Percentiles rank a stretch among this genome's conserved stretches.
Evolutionary conservation across 305 asterid genomes (phyloP).

Genomic region (Fraxinus albicans): DNA sequence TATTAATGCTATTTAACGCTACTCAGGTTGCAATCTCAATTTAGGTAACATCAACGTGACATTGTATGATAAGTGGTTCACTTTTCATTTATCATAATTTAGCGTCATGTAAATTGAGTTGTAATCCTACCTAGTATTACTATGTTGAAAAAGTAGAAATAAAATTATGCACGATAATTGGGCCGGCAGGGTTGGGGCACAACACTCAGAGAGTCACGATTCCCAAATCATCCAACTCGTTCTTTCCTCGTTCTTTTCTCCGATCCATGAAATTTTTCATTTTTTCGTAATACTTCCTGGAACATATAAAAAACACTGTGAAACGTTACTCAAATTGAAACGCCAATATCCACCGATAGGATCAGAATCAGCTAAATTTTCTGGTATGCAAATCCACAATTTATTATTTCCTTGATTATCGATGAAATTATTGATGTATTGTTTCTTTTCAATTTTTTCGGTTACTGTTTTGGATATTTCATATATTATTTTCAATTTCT

Average conservation of each 20-base stretch:
- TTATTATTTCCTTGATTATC: not conserved
- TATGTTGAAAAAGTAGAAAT: not conserved
- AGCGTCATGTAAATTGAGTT: too few relatives aligned
- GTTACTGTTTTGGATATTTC: not conserved
- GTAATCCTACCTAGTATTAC: not conserved
- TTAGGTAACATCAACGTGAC: too few relatives aligned
- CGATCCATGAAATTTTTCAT: constrained; percentile 23
- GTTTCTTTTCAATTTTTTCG: not conserved
- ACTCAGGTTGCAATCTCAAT: too few relatives aligned
- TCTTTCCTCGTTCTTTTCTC: constrained; percentile 37
- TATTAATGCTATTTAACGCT: too few relatives aligned
- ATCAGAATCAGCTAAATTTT: not conserved
- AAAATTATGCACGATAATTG: not conserved
- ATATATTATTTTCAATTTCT: not conserved
- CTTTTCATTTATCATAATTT: too few relatives aligned
- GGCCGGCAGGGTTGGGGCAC: too few relatives aligned
- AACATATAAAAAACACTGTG: not conserved
- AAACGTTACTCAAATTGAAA: not conserved
- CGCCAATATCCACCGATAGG: not conserved
- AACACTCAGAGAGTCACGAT: constrained; percentile 49
- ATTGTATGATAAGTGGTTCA: too few relatives aligned
- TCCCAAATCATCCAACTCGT: constrained; percentile 41
- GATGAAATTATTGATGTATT: not conserved
- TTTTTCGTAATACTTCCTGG: not conserved
- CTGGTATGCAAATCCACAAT: not conserved